Evolutionary conservation across 805 yeast species (phyloP), one percentile per base, ranked within the genome.

Genomic region (Saturnispora serradocipensis): DNA sequence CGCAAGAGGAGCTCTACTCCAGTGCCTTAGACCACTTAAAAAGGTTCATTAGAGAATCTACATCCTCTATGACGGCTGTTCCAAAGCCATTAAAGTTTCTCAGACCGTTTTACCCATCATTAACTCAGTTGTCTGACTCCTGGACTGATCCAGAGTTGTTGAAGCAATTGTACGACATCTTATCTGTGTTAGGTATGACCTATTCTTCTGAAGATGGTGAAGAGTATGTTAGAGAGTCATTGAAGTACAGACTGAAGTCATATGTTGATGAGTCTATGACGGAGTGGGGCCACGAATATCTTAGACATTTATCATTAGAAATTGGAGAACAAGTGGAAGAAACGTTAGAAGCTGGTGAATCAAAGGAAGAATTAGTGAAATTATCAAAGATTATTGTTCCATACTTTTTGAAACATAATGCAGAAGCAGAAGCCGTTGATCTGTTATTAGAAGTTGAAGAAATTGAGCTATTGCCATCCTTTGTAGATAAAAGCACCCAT

Each of bases 31-130:
- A 75, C 42, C 74, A 82, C 49, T 76, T 93, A 67, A 89, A 88
- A 63, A 78, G 75, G 46, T 80, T 80, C 60, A 90, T 93, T 61
- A 81, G 88, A 58, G 95, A 93, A 51, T 86, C 97, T 11, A 93
- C 99, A 3, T 87, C 97, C 38, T 90, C 97, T 8, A 93, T 93
- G 97, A 93, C 99, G 2, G 99, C 99, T 3, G 99, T 93, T 48
- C 99, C 99, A 38, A 93, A 93, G 69, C 99, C 99, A 5, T 78
- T 93, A 70, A 95, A 93, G 72, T 93, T 93, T 66, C 76, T 93
- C 57, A 81, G 96, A 62, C 96, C 97, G 7, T 87, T 82, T 62
- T 93, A 84, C 65, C 82, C 84, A 20, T 61, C 74, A n/a, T 73
- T 93, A 61, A 78, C 80, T 34, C 76, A 72, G 50, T 69, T 86